phyloP scores from a whole-genome alignment of 306 rosid genomes.

The Lagenaria siceraria region DNA sequence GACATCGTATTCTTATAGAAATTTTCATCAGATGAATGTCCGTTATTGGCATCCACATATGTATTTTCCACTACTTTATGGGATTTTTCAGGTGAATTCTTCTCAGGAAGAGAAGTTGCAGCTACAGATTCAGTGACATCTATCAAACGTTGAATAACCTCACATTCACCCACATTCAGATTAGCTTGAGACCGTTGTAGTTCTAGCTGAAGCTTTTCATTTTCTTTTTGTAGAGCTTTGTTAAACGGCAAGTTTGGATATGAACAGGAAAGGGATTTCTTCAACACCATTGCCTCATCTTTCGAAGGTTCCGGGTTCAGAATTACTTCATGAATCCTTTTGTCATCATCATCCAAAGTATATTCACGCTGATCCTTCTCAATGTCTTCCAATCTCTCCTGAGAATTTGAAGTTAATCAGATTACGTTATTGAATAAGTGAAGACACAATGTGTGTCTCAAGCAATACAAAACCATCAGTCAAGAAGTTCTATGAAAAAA shows the following conservation, averaged over 20 bases:
- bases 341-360: slow-evolving; percentile 94
- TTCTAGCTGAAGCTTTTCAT: slow-evolving; percentile 85
- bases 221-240: slow-evolving; percentile 75
- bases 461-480: background rate
- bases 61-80: slow-evolving; percentile 43
- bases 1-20: slow-evolving; percentile 30
- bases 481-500: background rate
- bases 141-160: slow-evolving; percentile 81
- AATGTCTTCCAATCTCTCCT: slow-evolving; percentile 91
- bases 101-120: slow-evolving; percentile 39
- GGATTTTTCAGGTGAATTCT: slow-evolving; percentile 37
- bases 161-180: slow-evolving; percentile 73
- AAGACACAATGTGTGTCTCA: background rate
- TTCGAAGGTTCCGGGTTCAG: slow-evolving; percentile 74
- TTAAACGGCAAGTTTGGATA: slow-evolving; percentile 78
- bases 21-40: slow-evolving; percentile 44
- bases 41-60: slow-evolving; percentile 33
- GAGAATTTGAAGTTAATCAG: slow-evolving; percentile 16
- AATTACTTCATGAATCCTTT: slow-evolving; percentile 69
- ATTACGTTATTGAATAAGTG: slow-evolving; percentile 5
- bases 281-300: slow-evolving; percentile 55
- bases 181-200: slow-evolving; percentile 76
- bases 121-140: slow-evolving; percentile 79
- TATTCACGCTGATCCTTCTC: slow-evolving; percentile 88
- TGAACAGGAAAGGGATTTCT: slow-evolving; percentile 89